Base-by-base conservation (phyloP, 2,329 filamentous ascomycete genomes). In the Pseudohalonectria lignicola region DNA sequence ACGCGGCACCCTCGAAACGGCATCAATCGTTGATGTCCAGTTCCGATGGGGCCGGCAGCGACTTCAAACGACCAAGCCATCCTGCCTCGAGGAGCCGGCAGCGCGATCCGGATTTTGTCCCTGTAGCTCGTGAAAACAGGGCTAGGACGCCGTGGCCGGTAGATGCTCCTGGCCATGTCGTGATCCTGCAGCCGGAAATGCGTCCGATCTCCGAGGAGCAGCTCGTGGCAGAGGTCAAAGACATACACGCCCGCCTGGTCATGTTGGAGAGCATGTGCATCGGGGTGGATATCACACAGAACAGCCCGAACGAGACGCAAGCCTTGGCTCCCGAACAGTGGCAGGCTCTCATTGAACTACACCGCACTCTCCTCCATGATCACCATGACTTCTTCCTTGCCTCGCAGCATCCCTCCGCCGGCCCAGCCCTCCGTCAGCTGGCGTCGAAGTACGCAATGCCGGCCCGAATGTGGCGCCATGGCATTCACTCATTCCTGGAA, bases 231-330 rank as follows among this genome's bases (percentile, higher is more conserved):
- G 86, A 94, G 49, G 82, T 93, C 0, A 86, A 86, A 41, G 79
- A 79, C 0, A 92, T 92, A 4, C 94, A 94, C 49, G 78, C 80
- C 0, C 86, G 35, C 0, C 60, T 95, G 0, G 79, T 86, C 0
- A 85, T 92, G 76, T 84, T 94, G 0, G 90, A 96, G 53, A 76
- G 74, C 18, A 86, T 92, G 48, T 90, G 86, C 48, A 88, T 93
- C 1, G 82, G 93, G 39, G 80, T 93, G 1, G 84, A 90, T 47
- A 77, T 74, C 8, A 67, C 74, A 0, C 62, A 67, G 4, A 62
- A 61, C 1, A 38, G 29, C 13, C 60, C 62, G 0, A 62, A 67
- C 4, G 62, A 60, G 1, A 60, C 64, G 2, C 49, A 61, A 0
- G 63, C 66, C 13, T 54, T 79, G 0, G 76, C 65, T 18, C 63